Base-by-base conservation (phyloP, 2,329 filamentous ascomycete species). In the Cryphonectria carpinicola region DNA sequence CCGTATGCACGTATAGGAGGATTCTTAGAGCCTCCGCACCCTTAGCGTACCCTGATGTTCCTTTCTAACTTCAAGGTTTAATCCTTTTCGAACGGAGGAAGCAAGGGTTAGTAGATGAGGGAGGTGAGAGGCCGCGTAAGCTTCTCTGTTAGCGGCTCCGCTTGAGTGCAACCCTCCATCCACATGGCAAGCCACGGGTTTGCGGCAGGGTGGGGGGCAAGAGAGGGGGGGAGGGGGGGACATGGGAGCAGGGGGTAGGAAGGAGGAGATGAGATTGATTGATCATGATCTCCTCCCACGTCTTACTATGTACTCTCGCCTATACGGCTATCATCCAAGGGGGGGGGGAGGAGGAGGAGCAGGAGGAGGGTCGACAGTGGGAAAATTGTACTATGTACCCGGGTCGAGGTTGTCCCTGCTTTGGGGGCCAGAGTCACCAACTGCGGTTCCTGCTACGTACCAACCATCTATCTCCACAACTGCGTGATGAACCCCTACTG, bases 71-170 rank as follows among this genome's bases (percentile, higher is more conserved):
- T 58, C 54, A 58, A 58, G 54, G 54, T 58, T 58, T 32, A 58
- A 58, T 58, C 54, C 54, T 35, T 10, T 58, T 19, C 14, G 25
- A 32, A 32, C 54, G 28, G 22, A 49, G 19, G 8, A 11, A 39
- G 43, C 46, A 49, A 22, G 46, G 46, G 46, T 49, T n/a, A n/a
- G 46, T 22, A 67, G 41, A 35, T 60, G 56, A 67, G 56, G 56
- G 56, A 68, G 58, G 66, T 68, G 66, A 64, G 65, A 67, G 71
- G 71, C 68, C 71, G 71, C 71, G 71, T 72, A 70, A 72, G 71
- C 71, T 71, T 68, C 66, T 66, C 28, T 46, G 56, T 58, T 72
- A 72, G 71, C 71, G 71, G 71, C 71, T 71, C 71, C 71, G 69
- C 71, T 71, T 52, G 65, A 39, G 41, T 68, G 71, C 62, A 68